Conservation (phyloP, 2,329 filamentous ascomycete genomes). For the Calonectria honghensis region DNA sequence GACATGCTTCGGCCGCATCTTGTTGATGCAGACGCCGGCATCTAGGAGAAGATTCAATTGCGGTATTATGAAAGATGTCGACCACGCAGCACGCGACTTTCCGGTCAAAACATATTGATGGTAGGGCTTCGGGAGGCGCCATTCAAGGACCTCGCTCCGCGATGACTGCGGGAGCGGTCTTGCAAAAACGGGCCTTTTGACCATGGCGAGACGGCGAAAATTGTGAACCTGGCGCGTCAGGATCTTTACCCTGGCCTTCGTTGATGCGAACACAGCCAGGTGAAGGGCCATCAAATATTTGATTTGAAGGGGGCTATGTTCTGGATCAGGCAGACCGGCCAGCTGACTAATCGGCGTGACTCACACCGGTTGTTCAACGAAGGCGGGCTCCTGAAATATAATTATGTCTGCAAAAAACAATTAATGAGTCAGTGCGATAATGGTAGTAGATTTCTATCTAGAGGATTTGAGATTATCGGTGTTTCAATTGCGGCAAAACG, state of each 20-base stretch:
- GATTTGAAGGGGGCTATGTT: not conserved
- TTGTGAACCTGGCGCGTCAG: not conserved
- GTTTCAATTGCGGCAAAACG: not conserved
- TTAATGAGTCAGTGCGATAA: not conserved
- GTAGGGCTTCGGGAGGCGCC: constrained; percentile 66
- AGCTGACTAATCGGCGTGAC: not conserved
- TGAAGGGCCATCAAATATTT: not conserved
- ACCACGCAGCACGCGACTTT: constrained; percentile 70
- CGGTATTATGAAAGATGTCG: constrained; percentile 70
- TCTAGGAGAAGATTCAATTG: constrained; percentile 70
- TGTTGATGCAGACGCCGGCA: constrained; percentile 68
- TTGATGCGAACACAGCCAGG: not conserved
- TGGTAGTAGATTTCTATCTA: not conserved
- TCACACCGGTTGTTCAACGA: not conserved
- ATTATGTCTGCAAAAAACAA: not conserved
- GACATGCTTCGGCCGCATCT: constrained; percentile 67
- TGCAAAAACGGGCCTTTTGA: constrained; percentile 59
- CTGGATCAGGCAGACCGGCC: not conserved
- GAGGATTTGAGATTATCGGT: not conserved
- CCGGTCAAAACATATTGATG: constrained; percentile 66
- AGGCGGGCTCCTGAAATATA: not conserved
- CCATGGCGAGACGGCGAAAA: constrained; percentile 28
- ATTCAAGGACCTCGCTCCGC: constrained; percentile 67
- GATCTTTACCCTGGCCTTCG: not conserved
- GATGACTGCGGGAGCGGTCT: constrained; percentile 66